Percentiles rank a stretch among this genome's conserved stretches.
These are phyloP conservation scores for Nemania bipapillata DNA, from an alignment of 2,329 filamentous ascomycete genomes.

Conservation along the genomic window DNA sequence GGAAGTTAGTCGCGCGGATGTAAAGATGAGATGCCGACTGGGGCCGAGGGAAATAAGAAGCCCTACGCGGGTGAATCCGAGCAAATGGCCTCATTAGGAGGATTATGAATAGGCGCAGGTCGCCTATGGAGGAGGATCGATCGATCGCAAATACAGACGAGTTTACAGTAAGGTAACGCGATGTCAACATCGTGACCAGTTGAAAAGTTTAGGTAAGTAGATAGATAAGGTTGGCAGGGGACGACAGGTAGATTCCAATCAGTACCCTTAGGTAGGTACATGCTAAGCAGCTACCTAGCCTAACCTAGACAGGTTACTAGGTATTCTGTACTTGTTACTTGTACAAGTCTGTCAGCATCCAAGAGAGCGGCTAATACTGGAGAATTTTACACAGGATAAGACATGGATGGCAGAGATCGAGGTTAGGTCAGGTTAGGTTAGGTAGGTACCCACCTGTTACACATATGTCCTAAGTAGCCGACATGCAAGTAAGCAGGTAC, in stretches of 20 bases:
- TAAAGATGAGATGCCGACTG: background rate
- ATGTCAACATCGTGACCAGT: background rate
- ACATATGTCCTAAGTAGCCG: background rate
- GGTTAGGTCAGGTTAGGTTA: background rate
- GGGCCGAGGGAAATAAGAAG: background rate
- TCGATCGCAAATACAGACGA: conserved; percentile 6
- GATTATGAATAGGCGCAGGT: background rate
- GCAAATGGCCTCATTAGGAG: background rate
- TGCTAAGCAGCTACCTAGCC: no score
- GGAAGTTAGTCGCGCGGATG: background rate
- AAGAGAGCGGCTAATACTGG: conserved; percentile 1
- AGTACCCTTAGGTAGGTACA: background rate
- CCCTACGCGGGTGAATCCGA: background rate
- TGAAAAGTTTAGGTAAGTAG: background rate
- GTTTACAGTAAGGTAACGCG: background rate
- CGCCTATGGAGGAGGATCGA: background rate
- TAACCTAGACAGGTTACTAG: no score
- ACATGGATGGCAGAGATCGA: no score
- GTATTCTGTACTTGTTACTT: no score
- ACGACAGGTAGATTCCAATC: background rate
- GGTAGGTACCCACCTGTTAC: background rate
- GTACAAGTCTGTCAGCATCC: no score
- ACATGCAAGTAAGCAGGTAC: background rate
- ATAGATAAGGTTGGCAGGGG: background rate
- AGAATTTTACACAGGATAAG: background rate